phyloP scores from a whole-genome alignment of 768 basidiomycete species.

The Chalciporus chontae region DNA sequence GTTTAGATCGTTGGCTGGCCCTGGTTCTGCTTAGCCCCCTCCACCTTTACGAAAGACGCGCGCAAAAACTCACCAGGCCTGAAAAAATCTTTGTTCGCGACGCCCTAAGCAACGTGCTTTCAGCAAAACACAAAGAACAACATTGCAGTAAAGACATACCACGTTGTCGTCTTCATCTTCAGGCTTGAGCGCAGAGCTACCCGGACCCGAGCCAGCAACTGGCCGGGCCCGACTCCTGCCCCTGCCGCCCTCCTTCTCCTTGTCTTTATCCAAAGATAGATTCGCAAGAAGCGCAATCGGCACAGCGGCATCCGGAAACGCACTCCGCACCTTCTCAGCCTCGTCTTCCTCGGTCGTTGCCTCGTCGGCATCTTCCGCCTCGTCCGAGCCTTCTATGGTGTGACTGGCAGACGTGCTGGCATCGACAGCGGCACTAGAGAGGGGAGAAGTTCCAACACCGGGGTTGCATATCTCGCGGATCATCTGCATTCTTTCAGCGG shows the following conservation, averaged over 20 bases:
- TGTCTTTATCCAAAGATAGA: conserved; percentile 57
- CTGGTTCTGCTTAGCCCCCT: conserved; percentile 27
- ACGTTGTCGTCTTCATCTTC: conserved; percentile 63
- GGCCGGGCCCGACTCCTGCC: conserved; percentile 34
- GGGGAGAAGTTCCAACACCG: conserved; percentile 1
- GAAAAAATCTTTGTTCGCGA: conserved; percentile 79
- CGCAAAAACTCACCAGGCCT: conserved; percentile 52
- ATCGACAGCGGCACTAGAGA: neutral
- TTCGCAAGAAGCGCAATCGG: conserved; percentile 76
- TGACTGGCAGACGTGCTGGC: neutral
- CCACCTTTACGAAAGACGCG: neutral
- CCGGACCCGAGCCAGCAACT: conserved; percentile 14
- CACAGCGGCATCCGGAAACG: conserved; percentile 66
- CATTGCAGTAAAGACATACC: conserved; percentile 31
- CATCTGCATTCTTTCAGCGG: conserved; percentile 25
- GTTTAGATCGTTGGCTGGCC: conserved; percentile 67
- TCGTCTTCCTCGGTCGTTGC: conserved; percentile 36
- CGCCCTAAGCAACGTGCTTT: conserved; percentile 46
- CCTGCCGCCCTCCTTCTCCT: conserved; percentile 40
- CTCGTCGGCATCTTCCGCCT: conserved; percentile 32
- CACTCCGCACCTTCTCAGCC: conserved; percentile 44
- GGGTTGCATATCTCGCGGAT: conserved; percentile 33
- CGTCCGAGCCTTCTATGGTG: conserved; percentile 37
- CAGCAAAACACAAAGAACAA: conserved; percentile 1
- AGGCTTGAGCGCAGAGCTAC: conserved; percentile 22